phyloP scores from a whole-genome alignment of 2,329 filamentous ascomycete genomes.

The Calonectria hongkongensis region DNA sequence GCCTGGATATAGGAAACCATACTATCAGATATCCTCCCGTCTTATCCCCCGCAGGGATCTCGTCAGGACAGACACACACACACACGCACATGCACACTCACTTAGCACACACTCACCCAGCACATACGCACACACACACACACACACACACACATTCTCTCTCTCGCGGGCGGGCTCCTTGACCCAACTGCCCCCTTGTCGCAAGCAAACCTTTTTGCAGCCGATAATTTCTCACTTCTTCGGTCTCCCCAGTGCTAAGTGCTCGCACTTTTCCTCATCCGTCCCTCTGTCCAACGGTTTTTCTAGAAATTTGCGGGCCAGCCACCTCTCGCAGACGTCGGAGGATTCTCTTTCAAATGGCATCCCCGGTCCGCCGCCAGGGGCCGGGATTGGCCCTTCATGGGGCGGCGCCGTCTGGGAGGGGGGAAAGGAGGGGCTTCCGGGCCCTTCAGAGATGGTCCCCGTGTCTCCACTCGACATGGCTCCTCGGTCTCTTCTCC shows the following conservation, averaged over 20 bases:
- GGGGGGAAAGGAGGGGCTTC: conserved; percentile 53
- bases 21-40: conserved; percentile 38
- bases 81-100: conserved; percentile 2
- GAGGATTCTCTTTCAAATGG: conserved; percentile 58
- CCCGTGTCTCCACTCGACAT: conserved; percentile 57
- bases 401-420: conserved; percentile 47
- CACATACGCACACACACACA: conserved; percentile 22
- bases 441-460: conserved; percentile 55
- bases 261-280: conserved; percentile 48
- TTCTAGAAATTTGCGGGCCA: conserved; percentile 60
- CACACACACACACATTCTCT: conserved; percentile 26
- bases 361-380: conserved; percentile 51
- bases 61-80: conserved; percentile 26
- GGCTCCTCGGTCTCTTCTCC: conserved; percentile 52
- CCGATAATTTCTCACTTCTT: conserved; percentile 53
- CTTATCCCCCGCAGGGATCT: conserved; percentile 47
- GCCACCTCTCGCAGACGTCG: conserved; percentile 53
- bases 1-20: conserved; percentile 35
- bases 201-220: conserved; percentile 54
- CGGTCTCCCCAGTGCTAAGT: conserved; percentile 45
- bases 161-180: conserved; percentile 26
- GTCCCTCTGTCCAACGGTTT: conserved; percentile 50
- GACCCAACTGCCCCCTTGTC: conserved; percentile 48
- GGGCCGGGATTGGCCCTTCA: conserved; percentile 52
- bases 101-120: not conserved